These are phyloP conservation scores for Lindgomyces ingoldianus DNA, from an alignment of 495 filamentous ascomycete species.

Conservation along the genomic window DNA sequence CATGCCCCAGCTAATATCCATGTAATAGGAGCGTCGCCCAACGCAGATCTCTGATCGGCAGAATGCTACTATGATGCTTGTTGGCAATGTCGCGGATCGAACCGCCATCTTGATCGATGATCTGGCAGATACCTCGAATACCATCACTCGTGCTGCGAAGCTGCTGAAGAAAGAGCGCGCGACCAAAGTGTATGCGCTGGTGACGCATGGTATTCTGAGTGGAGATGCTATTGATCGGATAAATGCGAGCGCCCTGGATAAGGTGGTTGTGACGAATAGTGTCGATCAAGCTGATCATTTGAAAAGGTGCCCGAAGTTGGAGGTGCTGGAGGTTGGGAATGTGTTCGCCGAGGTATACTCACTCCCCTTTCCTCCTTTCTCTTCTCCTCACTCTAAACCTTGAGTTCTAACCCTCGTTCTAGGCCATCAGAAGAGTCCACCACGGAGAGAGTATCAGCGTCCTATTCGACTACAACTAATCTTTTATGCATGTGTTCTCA, in stretches of 20 bases:
- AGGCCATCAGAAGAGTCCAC: slow-evolving; percentile 93
- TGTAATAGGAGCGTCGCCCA: slow-evolving; percentile 83
- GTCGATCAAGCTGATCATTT: slow-evolving; percentile 85
- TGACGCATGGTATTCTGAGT: slow-evolving; percentile 92
- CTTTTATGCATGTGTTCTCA: not conserved
- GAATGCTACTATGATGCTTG: slow-evolving; percentile 98
- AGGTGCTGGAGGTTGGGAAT: slow-evolving; percentile 86
- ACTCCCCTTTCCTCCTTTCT: slow-evolving; percentile 3
- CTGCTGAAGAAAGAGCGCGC: slow-evolving; percentile 93
- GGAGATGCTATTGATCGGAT: slow-evolving; percentile 94
- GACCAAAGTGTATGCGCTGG: slow-evolving; percentile 78
- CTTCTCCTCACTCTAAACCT: slow-evolving; percentile 3
- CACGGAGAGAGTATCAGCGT: slow-evolving; percentile 98
- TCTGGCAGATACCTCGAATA: slow-evolving; percentile 92
- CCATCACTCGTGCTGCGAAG: slow-evolving; percentile 95
- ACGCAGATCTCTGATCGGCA: slow-evolving; percentile 90
- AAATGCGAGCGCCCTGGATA: slow-evolving; percentile 85
- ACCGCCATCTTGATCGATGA: slow-evolving; percentile 92
- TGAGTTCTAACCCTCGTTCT: slow-evolving; percentile 16
- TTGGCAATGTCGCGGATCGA: slow-evolving; percentile 79
- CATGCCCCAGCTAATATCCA: slow-evolving; percentile 33
- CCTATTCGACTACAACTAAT: slow-evolving; percentile 85
- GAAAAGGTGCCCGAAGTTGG: slow-evolving; percentile 75
- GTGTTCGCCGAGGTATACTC: slow-evolving; percentile 83
- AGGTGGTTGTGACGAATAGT: slow-evolving; percentile 90